phyloP scores from a whole-genome alignment of 306 rosid genomes.

The Arachis stenosperma region DNA sequence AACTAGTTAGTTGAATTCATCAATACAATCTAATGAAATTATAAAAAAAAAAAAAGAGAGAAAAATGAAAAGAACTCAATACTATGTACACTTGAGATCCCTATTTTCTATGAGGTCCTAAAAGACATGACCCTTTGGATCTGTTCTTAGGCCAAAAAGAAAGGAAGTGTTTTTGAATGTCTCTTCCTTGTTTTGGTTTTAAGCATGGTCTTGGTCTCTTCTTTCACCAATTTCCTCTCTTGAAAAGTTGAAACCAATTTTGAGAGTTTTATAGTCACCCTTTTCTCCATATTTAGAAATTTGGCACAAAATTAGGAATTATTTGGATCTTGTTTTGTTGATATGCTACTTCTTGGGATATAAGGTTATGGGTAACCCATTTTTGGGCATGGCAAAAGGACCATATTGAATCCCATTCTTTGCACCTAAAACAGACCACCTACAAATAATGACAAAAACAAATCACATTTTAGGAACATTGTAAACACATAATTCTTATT shows the following conservation, averaged over 20 bases:
- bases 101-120: conserved; percentile 31
- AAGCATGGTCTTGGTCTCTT: conserved; percentile 23
- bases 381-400: conserved; percentile 95
- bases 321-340: conserved; percentile 16
- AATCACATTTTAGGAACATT: neutral
- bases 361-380: conserved; percentile 84
- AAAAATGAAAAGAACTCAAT: conserved; percentile 36
- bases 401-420: conserved; percentile 94
- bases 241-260: conserved; percentile 24
- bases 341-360: conserved; percentile 46
- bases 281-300: conserved; percentile 43
- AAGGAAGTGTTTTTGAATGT: conserved; percentile 22
- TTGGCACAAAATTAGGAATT: conserved; percentile 10
- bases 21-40: conserved; percentile 33
- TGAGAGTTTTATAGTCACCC: conserved; percentile 32
- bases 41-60: conserved; percentile 12
- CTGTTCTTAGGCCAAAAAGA: conserved; percentile 42
- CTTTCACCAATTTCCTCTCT: neutral
- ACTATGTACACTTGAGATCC: conserved; percentile 52
- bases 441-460: conserved; percentile 41
- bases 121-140: conserved; percentile 42
- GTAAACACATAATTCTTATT: neutral
- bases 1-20: conserved; percentile 33
- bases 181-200: conserved; percentile 33
- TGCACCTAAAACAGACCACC: conserved; percentile 74